Conservation (phyloP, 306 rosid genomes). For the Acacia crassicarpa region DNA sequence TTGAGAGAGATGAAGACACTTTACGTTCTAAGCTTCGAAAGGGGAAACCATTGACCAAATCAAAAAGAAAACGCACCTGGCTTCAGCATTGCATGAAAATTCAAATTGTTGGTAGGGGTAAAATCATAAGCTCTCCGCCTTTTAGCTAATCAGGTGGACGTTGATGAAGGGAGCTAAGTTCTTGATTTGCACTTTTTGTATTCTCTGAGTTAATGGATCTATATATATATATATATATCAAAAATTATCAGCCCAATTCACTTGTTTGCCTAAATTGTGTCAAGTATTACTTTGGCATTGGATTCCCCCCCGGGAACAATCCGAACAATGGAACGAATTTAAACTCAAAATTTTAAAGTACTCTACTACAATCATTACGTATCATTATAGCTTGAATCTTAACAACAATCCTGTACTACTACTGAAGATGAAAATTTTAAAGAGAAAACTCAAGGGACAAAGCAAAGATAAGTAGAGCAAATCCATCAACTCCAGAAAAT, state of each 20-base stretch:
- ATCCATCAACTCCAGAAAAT: neutral
- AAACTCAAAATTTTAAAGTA: too few species aligned
- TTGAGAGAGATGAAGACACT: too few species aligned
- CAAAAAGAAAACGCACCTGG: neutral
- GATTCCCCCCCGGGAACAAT: too few species aligned
- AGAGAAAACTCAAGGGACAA: neutral
- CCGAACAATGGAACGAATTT: neutral
- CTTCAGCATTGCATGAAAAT: neutral
- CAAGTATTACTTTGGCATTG: neutral
- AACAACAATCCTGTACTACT: neutral
- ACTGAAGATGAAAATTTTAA: neutral
- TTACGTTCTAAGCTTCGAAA: too few species aligned
- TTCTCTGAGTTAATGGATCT: too few species aligned
- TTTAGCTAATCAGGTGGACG: too few species aligned
- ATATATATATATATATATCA: too few species aligned
- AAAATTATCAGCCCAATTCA: neutral
- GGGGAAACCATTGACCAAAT: too few species aligned
- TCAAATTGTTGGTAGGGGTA: neutral
- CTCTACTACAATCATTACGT: too few species aligned
- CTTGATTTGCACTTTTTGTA: too few species aligned
- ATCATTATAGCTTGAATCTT: neutral
- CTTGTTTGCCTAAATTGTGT: neutral
- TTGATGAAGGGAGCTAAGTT: too few species aligned
- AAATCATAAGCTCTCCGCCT: neutral
- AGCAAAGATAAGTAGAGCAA: neutral